These are phyloP conservation scores for Datisca glomerata DNA, from an alignment of 306 rosid species.

Conservation along the genomic window DNA sequence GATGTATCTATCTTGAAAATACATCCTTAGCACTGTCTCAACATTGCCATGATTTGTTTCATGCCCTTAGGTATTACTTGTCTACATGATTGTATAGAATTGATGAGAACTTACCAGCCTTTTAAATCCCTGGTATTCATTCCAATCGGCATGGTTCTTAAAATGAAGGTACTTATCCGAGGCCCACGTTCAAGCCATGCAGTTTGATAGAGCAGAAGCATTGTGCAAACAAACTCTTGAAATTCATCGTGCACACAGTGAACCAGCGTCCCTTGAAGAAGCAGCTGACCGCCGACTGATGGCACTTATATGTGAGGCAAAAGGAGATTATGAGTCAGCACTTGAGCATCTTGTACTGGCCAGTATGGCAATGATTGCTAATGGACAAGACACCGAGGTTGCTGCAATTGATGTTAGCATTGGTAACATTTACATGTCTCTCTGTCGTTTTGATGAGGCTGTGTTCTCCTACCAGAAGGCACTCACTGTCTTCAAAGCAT, in stretches of 20 bases:
- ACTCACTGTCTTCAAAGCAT: constrained; percentile 80
- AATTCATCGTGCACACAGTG: constrained; percentile 83
- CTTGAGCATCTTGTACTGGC: constrained; percentile 98
- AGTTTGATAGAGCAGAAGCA: constrained; percentile 89
- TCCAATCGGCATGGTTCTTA: constrained; percentile 7
- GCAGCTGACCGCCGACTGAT: constrained; percentile 91
- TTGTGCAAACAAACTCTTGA: constrained; percentile 81
- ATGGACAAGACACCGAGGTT: constrained; percentile 83
- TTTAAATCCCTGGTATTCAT: no score
- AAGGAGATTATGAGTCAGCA: constrained; percentile 78
- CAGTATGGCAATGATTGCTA: constrained; percentile 97
- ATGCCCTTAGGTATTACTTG: no score
- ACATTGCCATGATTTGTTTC: no score
- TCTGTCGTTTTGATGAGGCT: constrained; percentile 94
- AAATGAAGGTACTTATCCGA: constrained; percentile 78
- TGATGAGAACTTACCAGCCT: no score
- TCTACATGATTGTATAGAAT: no score
- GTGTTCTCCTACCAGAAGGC: constrained; percentile 98
- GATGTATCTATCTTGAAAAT: no score
- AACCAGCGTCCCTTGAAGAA: constrained; percentile 96
- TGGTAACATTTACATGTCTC: constrained; percentile 88
- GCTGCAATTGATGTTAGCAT: constrained; percentile 94
- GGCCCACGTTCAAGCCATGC: constrained; percentile 99
- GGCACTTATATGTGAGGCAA: constrained; percentile 87
- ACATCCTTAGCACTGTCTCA: no score